Conservation (phyloP, 2,329 filamentous ascomycete genomes). For the Akanthomyces muscarius region DNA sequence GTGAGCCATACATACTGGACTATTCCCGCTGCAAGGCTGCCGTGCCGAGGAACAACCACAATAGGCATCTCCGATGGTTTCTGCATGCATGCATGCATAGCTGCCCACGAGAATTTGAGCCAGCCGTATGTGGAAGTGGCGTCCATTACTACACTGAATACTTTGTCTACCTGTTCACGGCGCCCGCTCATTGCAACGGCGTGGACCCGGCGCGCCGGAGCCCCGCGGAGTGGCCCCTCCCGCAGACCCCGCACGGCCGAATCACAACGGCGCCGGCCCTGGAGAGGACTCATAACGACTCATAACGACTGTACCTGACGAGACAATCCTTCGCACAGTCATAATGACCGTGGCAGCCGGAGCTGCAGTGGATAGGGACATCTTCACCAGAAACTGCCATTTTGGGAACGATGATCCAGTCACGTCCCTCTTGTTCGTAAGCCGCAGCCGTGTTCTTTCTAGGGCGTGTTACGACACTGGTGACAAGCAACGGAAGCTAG, state of each 20-base stretch:
- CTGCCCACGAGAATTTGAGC: too few species aligned
- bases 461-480: neutral
- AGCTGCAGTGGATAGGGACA: neutral
- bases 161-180: too few species aligned
- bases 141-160: too few species aligned
- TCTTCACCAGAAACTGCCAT: neutral
- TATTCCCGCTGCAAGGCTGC: too few species aligned
- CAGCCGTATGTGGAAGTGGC: too few species aligned
- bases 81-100: too few species aligned
- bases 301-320: constrained; percentile 14
- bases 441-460: neutral
- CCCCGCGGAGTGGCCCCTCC: neutral
- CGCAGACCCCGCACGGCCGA: neutral
- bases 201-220: neutral
- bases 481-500: neutral
- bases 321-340: neutral
- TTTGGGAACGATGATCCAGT: constrained; percentile 4
- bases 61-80: too few species aligned
- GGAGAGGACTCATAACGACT: constrained; percentile 8
- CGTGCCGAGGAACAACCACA: too few species aligned
- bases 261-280: neutral
- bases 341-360: neutral
- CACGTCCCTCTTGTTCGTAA: constrained; percentile 1
- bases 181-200: neutral
- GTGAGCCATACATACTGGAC: too few species aligned